Evolutionary conservation across 2,329 filamentous ascomycete genomes (phyloP).

Genomic region (Fusarium falciforme): DNA sequence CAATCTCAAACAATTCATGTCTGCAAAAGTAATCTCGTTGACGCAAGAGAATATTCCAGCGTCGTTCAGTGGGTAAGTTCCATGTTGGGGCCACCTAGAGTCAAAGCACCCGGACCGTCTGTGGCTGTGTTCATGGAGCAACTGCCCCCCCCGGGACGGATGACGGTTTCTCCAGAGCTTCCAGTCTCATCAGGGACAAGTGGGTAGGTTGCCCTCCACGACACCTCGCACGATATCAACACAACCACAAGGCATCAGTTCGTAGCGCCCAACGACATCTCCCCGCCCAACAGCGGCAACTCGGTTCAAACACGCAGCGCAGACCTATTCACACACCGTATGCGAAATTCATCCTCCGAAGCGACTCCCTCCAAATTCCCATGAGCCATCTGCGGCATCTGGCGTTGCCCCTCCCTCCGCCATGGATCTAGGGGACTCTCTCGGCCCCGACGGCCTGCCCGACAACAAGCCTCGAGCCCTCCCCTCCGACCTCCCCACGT

Average conservation of each 20-base stretch:
- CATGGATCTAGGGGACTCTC: constrained; percentile 70
- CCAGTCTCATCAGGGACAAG: constrained; percentile 34
- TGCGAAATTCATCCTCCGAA: constrained; percentile 3
- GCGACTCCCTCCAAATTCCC: constrained; percentile 35
- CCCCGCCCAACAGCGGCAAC: constrained; percentile 3
- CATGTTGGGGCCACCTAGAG: not conserved
- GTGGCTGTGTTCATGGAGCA: constrained; percentile 33
- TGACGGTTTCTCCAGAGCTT: not conserved
- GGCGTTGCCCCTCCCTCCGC: constrained; percentile 55
- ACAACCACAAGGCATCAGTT: constrained; percentile 13
- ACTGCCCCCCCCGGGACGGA: not conserved
- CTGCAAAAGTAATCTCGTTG: constrained; percentile 20
- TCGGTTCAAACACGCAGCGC: not conserved
- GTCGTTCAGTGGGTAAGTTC: not conserved
- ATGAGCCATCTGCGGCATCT: constrained; percentile 48
- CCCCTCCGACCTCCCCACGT: constrained; percentile 88
- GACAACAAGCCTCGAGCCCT: constrained; percentile 63
- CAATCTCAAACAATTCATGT: constrained; percentile 34
- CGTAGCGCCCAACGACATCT: constrained; percentile 9
- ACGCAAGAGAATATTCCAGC: constrained; percentile 7
- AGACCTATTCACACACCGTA: not conserved
- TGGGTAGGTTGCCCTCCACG: constrained; percentile 40
- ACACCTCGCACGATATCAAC: constrained; percentile 40
- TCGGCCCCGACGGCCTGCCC: constrained; percentile 53
- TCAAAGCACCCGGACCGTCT: constrained; percentile 21